Evolutionary conservation across 1,284 basidiomycete species (phyloP), one percentile per base, ranked within the genome.

Genomic region (Malassezia psittaci): DNA sequence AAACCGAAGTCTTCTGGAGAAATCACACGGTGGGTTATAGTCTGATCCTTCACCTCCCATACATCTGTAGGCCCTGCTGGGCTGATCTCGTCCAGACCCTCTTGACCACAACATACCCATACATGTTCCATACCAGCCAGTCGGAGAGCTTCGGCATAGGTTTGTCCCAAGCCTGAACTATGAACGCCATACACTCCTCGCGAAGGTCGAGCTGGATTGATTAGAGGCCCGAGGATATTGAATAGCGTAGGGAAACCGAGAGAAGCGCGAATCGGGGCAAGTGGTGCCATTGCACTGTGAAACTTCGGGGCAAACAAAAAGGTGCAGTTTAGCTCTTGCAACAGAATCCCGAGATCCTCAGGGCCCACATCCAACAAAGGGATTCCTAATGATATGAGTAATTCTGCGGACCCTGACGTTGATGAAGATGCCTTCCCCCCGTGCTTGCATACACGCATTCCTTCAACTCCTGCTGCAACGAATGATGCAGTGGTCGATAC

Each of bases 191-290:
- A 81, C 12, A 98, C 64, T 49, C 70, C 96, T 86, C 19, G 88
- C 83, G 24, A 79, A 0, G 93, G 93, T 16, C 79, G 78, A 0
- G 88, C 86, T 0, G 93, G 94, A 77, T 96, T 96, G 77, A 96
- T 86, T 40, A 96, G 81, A 0, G 93, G 93, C 0, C 94, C 93
- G 39, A 96, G 81, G 56, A 94, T 79, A 77, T 98, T 98, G 82
- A 96, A 96, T 79, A 98, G 85, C 2, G 93, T 96, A 24, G 91
- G 87, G 79, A 96, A 96, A 55, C 90, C 90, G 50, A 98, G 83
- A 0, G 83, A 78, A 66, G 86, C 85, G 51, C 93, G 85, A 68
- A 87, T 83, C 0, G 91, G 90, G 0, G 86, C 88, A 63, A 98
- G 81, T 60, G 83, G 80, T 0, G 86, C 87, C 38, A 96, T 81